Percentiles rank a stretch among this genome's conserved stretches.
Evolutionary conservation across 495 filamentous ascomycete species (phyloP).

Genomic region (Hypoxylon fragiforme): DNA sequence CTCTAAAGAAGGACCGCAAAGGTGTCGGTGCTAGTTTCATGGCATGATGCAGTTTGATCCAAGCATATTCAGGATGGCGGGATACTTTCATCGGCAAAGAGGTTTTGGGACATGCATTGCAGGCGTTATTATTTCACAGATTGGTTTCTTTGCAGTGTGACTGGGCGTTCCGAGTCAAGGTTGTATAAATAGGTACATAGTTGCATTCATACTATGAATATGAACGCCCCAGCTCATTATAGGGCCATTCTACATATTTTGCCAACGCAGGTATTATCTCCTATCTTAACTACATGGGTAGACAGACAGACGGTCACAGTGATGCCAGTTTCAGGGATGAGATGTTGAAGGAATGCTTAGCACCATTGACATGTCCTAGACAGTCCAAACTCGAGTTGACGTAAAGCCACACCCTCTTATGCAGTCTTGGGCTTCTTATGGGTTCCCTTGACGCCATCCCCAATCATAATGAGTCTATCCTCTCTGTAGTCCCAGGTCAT

Average conservation of each 20-base stretch:
- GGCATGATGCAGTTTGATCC: conserved; percentile 37
- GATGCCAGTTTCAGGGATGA: no score
- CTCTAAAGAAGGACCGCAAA: conserved; percentile 78
- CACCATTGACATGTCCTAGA: no score
- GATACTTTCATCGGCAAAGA: conserved; percentile 11
- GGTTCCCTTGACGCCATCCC: conserved; percentile 19
- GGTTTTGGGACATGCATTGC: conserved; percentile 20
- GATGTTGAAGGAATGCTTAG: no score
- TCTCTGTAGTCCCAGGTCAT: conserved; percentile 44
- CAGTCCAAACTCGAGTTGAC: not conserved
- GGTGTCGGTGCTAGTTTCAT: conserved; percentile 58
- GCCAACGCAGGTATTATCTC: not conserved
- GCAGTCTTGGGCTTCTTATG: conserved; percentile 31
- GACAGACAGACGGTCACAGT: no score
- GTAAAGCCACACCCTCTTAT: not conserved
- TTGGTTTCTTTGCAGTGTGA: conserved; percentile 6
- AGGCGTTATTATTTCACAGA: conserved; percentile 17
- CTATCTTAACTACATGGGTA: no score
- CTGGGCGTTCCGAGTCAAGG: conserved; percentile 7
- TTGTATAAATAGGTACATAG: conserved; percentile 22
- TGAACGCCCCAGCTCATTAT: not conserved
- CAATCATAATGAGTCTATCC: conserved; percentile 34
- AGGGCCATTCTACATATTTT: conserved; percentile 1
- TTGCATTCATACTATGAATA: conserved; percentile 25
- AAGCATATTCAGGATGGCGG: conserved; percentile 2